These are phyloP conservation scores for Beauveria varroae DNA, from an alignment of 2,329 filamentous ascomycete genomes.

Conservation along the genomic window DNA sequence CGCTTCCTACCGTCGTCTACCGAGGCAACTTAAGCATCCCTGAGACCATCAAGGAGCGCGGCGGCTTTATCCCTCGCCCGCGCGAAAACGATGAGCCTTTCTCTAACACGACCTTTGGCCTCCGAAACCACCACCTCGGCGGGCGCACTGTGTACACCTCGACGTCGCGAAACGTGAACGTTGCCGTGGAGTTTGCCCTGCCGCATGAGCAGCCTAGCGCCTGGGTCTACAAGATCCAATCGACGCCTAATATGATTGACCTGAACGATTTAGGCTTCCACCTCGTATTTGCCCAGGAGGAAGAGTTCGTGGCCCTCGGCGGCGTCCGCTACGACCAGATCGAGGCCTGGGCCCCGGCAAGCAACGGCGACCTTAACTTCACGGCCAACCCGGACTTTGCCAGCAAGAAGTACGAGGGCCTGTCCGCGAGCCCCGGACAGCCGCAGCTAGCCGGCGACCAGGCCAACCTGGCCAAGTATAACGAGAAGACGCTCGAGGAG, in stretches of 20 bases:
- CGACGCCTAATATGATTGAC: neutral
- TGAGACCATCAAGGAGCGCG: neutral
- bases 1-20: neutral
- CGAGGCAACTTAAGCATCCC: neutral
- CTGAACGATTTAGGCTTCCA: neutral
- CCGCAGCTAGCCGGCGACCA: neutral
- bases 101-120: neutral
- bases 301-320: neutral
- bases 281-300: neutral
- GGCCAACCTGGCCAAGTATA: neutral
- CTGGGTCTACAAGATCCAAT: neutral
- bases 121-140: neutral
- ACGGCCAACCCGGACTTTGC: neutral
- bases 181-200: neutral
- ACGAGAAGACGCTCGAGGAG: neutral
- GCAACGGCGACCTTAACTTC: neutral
- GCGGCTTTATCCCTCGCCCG: neutral
- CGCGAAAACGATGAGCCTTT: neutral
- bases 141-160: neutral
- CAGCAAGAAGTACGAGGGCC: neutral
- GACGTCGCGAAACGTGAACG: neutral
- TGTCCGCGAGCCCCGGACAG: neutral
- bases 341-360: neutral
- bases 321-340: constrained; percentile 1
- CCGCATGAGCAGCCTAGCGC: neutral